Evolutionary conservation across 75 land plant species (phyloP).

Genomic region (Cunninghamia lanceolata): DNA sequence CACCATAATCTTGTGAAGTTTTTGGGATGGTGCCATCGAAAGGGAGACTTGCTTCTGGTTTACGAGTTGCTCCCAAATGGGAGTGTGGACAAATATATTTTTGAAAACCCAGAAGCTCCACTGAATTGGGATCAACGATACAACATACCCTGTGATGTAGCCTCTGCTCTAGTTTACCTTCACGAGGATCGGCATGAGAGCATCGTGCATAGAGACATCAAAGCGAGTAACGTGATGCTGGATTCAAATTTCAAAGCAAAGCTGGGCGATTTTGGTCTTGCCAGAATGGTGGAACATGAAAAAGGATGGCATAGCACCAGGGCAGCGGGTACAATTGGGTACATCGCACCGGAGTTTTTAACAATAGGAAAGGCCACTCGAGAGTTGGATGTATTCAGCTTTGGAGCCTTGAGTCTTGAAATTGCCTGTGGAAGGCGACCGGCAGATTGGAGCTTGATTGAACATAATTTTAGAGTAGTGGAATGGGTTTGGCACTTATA

Average conservation of each 20-base stretch:
- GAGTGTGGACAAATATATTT: conserved; percentile 24
- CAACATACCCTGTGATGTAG: conserved; percentile 9
- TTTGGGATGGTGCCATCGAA: conserved; percentile 45
- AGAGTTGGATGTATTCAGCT: conserved; percentile 13
- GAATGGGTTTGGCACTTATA: conserved; percentile 16
- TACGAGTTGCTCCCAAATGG: conserved; percentile 48
- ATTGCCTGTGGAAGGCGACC: neutral
- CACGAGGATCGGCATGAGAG: conserved; percentile 21
- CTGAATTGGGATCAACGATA: conserved; percentile 12
- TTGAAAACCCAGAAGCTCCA: neutral
- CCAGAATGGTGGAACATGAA: neutral
- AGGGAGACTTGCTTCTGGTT: conserved; percentile 30
- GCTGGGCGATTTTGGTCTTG: conserved; percentile 26
- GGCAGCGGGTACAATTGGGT: conserved; percentile 13
- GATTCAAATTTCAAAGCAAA: conserved; percentile 20
- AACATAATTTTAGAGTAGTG: neutral
- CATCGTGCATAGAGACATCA: conserved; percentile 27
- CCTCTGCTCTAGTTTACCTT: conserved; percentile 19
- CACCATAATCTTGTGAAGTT: conserved; percentile 44
- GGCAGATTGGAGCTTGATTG: neutral
- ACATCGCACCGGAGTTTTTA: conserved; percentile 14
- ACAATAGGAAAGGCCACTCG: neutral
- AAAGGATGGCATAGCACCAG: neutral
- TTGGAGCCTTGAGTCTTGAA: conserved; percentile 12
- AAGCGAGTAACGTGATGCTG: conserved; percentile 27